phyloP scores from a whole-genome alignment of 1,139 yeast genomes.

The Petasospora rhodanensis region DNA sequence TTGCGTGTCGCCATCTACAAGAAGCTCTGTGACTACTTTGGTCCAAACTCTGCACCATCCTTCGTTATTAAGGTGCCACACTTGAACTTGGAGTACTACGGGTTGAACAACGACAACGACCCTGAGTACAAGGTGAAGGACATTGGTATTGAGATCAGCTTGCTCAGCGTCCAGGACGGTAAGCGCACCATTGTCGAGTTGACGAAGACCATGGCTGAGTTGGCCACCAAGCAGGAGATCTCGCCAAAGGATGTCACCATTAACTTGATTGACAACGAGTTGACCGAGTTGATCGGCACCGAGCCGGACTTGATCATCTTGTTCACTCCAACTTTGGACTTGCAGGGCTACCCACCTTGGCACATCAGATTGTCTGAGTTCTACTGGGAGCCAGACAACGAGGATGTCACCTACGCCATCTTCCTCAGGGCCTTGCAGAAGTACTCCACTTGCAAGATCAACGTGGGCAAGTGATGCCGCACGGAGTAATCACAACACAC shows the following conservation, averaged over 20 bases:
- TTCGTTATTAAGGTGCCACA: constrained; percentile 61
- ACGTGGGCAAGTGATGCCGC: constrained; percentile 79
- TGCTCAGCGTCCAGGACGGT: constrained; percentile 79
- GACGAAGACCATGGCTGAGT: constrained; percentile 79
- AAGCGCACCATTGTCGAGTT: constrained; percentile 85
- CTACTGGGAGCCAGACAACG: constrained; percentile 85
- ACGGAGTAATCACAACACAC: too few relatives aligned
- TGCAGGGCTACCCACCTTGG: constrained; percentile 98
- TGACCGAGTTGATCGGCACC: constrained; percentile 69
- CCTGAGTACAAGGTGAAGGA: constrained; percentile 25
- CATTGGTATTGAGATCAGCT: constrained; percentile 56
- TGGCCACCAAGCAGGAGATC: constrained; percentile 61
- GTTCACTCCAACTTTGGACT: constrained; percentile 80
- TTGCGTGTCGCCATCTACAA: constrained; percentile 55
- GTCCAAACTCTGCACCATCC: constrained; percentile 61
- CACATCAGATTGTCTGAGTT: constrained; percentile 87
- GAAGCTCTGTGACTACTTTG: constrained; percentile 70
- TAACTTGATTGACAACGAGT: constrained; percentile 69
- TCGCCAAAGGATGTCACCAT: constrained; percentile 66
- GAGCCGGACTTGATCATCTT: constrained; percentile 88
- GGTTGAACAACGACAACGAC: constrained; percentile 34
- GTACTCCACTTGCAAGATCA: constrained; percentile 76
- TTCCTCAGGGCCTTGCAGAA: constrained; percentile 79
- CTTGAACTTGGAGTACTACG: constrained; percentile 44
- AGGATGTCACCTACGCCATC: constrained; percentile 75